Percentiles rank a stretch among this genome's conserved stretches.
phyloP scores from a whole-genome alignment of 495 filamentous ascomycete species.

The Beverwykella pulmonaria region DNA sequence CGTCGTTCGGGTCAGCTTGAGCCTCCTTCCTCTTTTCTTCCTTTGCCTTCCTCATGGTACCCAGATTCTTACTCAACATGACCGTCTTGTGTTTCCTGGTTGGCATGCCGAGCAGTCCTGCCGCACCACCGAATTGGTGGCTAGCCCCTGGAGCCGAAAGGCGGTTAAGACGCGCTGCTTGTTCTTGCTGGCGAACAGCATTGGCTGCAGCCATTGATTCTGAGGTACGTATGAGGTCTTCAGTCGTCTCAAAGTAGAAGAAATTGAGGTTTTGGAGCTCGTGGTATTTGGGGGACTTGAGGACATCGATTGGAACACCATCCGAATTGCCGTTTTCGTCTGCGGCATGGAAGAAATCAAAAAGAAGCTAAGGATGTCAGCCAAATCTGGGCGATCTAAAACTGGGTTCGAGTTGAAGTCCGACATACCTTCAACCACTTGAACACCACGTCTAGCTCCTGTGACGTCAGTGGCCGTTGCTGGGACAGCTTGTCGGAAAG shows the following conservation, averaged over 20 bases:
- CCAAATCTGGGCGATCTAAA: no score
- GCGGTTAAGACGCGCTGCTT: constrained; percentile 60
- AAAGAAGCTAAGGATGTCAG: constrained; percentile 62
- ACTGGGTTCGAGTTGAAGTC: no score
- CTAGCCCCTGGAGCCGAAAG: constrained; percentile 69
- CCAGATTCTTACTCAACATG: constrained; percentile 91
- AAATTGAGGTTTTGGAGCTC: constrained; percentile 94
- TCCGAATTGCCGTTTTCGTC: constrained; percentile 85
- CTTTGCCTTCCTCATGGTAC: constrained; percentile 94
- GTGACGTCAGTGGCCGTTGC: constrained; percentile 81
- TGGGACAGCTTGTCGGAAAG: constrained; percentile 92
- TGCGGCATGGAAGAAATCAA: constrained; percentile 91
- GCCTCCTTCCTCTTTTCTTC: constrained; percentile 93
- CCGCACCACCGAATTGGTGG: constrained; percentile 56
- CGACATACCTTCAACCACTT: constrained; percentile 68
- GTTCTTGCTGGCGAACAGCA: constrained; percentile 72
- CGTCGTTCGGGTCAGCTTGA: constrained; percentile 95
- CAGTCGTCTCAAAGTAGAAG: constrained; percentile 95
- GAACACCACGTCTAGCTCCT: constrained; percentile 93
- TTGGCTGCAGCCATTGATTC: constrained; percentile 93
- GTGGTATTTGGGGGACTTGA: constrained; percentile 97
- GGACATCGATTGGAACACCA: constrained; percentile 85
- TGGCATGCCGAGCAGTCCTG: constrained; percentile 69
- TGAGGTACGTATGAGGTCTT: constrained; percentile 86
- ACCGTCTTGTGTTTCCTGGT: constrained; percentile 86